phyloP scores from a whole-genome alignment of 352 stramenopile species.

The Phytophthora pinifolia region DNA sequence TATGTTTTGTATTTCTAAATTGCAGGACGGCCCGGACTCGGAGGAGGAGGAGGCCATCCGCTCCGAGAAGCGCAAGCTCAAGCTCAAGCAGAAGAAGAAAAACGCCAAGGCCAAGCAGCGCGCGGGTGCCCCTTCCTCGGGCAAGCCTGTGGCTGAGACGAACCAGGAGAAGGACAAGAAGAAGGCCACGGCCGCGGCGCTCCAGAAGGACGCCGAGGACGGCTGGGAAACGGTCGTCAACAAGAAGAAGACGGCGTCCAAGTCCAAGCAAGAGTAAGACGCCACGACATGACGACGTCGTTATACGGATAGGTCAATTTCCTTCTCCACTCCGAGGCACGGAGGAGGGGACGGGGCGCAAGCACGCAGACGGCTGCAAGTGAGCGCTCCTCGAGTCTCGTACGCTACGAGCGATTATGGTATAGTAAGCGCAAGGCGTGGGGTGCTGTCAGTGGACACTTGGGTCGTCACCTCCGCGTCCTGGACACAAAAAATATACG shows the following conservation, averaged over 20 bases:
- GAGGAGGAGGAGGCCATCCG: slow-evolving; percentile 80
- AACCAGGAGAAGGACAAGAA: slow-evolving; percentile 61
- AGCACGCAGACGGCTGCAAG: background rate
- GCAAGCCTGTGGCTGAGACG: slow-evolving; percentile 28
- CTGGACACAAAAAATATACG: slow-evolving; percentile 24
- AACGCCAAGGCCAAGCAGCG: slow-evolving; percentile 77
- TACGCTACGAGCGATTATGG: slow-evolving; percentile 29
- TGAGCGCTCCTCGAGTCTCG: slow-evolving; percentile 17
- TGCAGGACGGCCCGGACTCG: slow-evolving; percentile 70
- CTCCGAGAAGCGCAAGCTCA: slow-evolving; percentile 76
- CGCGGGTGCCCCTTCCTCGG: slow-evolving; percentile 16
- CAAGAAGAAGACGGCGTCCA: slow-evolving; percentile 54
- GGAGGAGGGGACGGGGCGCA: slow-evolving; percentile 5
- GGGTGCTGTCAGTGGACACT: background rate
- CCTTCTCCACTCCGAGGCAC: too few relatives aligned
- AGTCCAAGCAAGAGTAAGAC: slow-evolving; percentile 67
- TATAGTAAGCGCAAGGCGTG: slow-evolving; percentile 31
- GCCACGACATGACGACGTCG: slow-evolving; percentile 8
- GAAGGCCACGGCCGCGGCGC: slow-evolving; percentile 34
- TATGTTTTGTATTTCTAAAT: background rate
- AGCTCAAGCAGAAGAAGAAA: slow-evolving; percentile 83
- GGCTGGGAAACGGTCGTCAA: slow-evolving; percentile 81
- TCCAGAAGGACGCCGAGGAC: slow-evolving; percentile 72
- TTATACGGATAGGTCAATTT: too few relatives aligned
- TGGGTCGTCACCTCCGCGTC: slow-evolving; percentile 5